Conservation (phyloP, 2,329 filamentous ascomycete species). For the Alternaria alternata region DNA sequence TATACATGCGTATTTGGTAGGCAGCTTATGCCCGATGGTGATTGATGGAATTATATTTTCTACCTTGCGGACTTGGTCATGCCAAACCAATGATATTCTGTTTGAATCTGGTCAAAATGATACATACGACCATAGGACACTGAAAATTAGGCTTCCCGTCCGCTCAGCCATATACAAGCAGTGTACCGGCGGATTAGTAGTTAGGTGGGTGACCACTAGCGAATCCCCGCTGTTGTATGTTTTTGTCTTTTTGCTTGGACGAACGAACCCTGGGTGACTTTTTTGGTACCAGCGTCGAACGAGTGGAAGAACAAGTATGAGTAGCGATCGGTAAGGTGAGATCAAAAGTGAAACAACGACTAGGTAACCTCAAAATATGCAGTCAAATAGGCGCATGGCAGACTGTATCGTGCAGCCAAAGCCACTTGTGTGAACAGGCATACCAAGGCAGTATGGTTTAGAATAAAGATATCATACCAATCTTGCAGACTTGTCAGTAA, state of each 20-base stretch:
- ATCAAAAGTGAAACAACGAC: neutral
- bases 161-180: constrained; percentile 7
- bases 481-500: constrained; percentile 3
- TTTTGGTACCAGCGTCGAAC: neutral
- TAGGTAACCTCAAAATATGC: neutral
- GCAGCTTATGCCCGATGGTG: no score
- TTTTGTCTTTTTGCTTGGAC: neutral
- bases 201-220: constrained; percentile 1
- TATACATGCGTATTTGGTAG: no score
- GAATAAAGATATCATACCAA: neutral
- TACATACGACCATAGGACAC: constrained; percentile 1
- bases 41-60: no score
- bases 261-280: no score
- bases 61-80: no score
- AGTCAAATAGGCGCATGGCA: neutral
- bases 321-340: no score
- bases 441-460: rapidly evolving
- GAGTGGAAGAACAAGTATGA: no score
- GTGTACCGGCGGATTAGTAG: constrained; percentile 3
- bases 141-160: constrained; percentile 3
- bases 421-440: neutral
- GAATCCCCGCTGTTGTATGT: constrained; percentile 7
- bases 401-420: neutral
- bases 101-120: no score
- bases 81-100: no score